Evolutionary conservation across 306 rosid genomes (phyloP), one percentile per base, ranked within the genome.

Genomic region (Abrus precatorius): DNA sequence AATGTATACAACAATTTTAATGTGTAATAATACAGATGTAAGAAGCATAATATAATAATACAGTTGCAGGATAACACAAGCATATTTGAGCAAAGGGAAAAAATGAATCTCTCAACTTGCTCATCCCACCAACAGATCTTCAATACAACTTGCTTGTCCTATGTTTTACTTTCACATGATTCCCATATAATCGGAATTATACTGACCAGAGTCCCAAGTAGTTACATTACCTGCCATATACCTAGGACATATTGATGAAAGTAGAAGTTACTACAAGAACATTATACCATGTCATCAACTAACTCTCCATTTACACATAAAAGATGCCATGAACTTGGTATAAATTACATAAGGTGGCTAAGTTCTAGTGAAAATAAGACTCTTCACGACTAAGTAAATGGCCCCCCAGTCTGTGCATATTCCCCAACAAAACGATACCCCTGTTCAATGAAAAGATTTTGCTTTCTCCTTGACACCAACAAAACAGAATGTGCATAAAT

Each of bases 271-370:
- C 63, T 77, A 72, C 80, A 80, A 64, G 68, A 88, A 85, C 88
- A 85, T 76, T 85, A 85, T 84, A 69, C 76, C 40, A 76, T 74
- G 53, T 74, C n/a, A n/a, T n/a, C n/a, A n/a, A n/a, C n/a, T n/a
- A n/a, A n/a, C n/a, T n/a, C 34, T 49, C 70, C 69, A 77, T 10
- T 34, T 40, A 68, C 1, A 47, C 11, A 59, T 2, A 47, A 41
- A 41, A 29, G 44, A 72, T 30, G 49, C 59, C 48, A 62, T 84
- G 60, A 54, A 62, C 74, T 59, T 74, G 44, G 52, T 79, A 85
- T 74, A 78, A 83, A 83, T 76, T 75, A 45, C 49, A 59, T 8
- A 64, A 75, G 74, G 81, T 32, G 67, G 78, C 60, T 20, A 64
- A 79, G 50, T 40, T 64, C 64, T 2, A 59, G 69, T 34, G 79